Percentiles rank a stretch among this genome's conserved stretches.
These are phyloP conservation scores for Eleusine indica DNA, from an alignment of 176 grass and related monocot genomes.

Conservation along the genomic window DNA sequence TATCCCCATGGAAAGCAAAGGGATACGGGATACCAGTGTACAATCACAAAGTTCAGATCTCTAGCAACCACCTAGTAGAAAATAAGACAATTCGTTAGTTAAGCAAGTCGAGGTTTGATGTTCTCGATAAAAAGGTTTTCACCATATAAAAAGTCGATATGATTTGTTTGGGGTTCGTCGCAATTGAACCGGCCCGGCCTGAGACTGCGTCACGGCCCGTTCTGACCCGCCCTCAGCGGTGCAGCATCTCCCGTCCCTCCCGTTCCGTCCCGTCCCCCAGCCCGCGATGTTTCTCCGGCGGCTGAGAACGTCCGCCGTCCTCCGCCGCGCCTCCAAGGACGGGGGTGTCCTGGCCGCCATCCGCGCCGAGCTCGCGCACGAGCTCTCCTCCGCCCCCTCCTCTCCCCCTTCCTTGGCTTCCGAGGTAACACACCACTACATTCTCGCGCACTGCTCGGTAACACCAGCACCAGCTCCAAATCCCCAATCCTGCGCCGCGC, in stretches of 20 bases:
- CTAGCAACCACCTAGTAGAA: neutral
- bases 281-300: conserved; percentile 33
- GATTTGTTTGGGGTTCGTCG: too few relatives aligned
- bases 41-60: neutral
- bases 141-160: neutral
- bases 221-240: neutral
- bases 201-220: neutral
- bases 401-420: conserved; percentile 5
- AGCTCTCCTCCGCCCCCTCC: conserved; percentile 42
- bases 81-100: neutral
- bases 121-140: neutral
- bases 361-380: conserved; percentile 61
- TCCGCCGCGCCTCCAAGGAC: conserved; percentile 41
- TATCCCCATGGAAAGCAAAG: too few relatives aligned
- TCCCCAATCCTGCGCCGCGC: neutral
- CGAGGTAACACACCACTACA: conserved; percentile 21
- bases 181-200: neutral
- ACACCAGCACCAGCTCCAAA: neutral
- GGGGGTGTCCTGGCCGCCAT: conserved; percentile 53
- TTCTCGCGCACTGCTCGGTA: neutral
- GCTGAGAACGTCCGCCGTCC: conserved; percentile 39
- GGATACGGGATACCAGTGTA: too few relatives aligned
- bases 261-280: neutral
- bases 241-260: neutral
- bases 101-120: neutral